Evolutionary conservation across 2,329 filamentous ascomycete species (phyloP).

Genomic region (Aureobasidium sp.): DNA sequence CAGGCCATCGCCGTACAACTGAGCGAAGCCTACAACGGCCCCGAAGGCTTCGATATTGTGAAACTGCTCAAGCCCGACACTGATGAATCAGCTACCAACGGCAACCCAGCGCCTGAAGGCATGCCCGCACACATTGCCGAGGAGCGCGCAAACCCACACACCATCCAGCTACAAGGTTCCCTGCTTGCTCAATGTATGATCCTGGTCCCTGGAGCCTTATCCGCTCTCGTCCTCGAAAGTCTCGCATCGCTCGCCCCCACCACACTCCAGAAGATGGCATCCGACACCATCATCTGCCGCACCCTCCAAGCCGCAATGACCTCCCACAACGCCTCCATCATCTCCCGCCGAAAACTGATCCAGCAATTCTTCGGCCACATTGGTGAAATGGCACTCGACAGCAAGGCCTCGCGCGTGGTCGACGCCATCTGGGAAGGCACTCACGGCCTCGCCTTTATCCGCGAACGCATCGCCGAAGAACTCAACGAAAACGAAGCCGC

Average conservation of each 20-base stretch:
- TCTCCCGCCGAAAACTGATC: slow-evolving; percentile 55
- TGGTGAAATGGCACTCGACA: slow-evolving; percentile 51
- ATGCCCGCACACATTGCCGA: slow-evolving; percentile 17
- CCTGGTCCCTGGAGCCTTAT: slow-evolving; percentile 58
- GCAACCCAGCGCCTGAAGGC: slow-evolving; percentile 4
- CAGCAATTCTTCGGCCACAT: slow-evolving; percentile 55
- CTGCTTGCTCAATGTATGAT: slow-evolving; percentile 76
- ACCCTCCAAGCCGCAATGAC: slow-evolving; percentile 57
- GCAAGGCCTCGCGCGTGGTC: slow-evolving; percentile 57
- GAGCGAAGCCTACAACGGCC: slow-evolving; percentile 46
- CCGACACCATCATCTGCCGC: slow-evolving; percentile 49
- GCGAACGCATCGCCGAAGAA: slow-evolving; percentile 58
- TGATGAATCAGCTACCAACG: slow-evolving; percentile 12
- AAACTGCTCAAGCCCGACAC: slow-evolving; percentile 53
- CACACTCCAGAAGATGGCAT: slow-evolving; percentile 54
- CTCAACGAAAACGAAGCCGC: slow-evolving; percentile 50
- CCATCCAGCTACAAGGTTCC: slow-evolving; percentile 58
- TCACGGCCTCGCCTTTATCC: slow-evolving; percentile 55
- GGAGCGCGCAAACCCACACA: slow-evolving; percentile 11
- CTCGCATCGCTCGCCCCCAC: slow-evolving; percentile 43
- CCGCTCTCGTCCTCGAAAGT: slow-evolving; percentile 60
- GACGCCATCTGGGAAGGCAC: slow-evolving; percentile 59
- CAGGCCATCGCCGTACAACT: slow-evolving; percentile 49
- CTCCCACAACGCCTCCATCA: slow-evolving; percentile 44
- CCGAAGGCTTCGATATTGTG: slow-evolving; percentile 47